phyloP scores from a whole-genome alignment of 805 yeast genomes.

The Teunomyces tritomae region DNA sequence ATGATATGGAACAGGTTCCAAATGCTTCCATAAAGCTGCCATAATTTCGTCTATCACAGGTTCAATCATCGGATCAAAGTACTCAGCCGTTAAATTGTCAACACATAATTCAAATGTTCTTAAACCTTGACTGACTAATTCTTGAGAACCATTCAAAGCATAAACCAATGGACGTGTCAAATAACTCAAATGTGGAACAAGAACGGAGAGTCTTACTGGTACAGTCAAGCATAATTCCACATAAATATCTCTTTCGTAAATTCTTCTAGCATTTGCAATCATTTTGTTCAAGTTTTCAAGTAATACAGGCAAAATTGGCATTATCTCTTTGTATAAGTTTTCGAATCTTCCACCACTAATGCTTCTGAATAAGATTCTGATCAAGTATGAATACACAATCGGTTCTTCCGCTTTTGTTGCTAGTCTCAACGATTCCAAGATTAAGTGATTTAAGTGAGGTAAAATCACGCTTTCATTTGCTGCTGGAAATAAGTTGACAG shows the following conservation, averaged over 20 bases:
- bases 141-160: slow-evolving; percentile 88
- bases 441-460: slow-evolving; percentile 83
- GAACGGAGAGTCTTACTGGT: slow-evolving; percentile 88
- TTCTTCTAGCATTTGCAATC: slow-evolving; percentile 77
- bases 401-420: slow-evolving; percentile 91
- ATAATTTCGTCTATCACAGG: slow-evolving; percentile 94
- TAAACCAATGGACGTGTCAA: slow-evolving; percentile 88
- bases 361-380: slow-evolving; percentile 86
- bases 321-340: slow-evolving; percentile 83
- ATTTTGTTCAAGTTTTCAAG: slow-evolving; percentile 82
- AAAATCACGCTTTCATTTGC: slow-evolving; percentile 83
- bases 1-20: slow-evolving; percentile 89
- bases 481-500: slow-evolving; percentile 86
- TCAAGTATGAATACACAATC: slow-evolving; percentile 79
- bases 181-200: slow-evolving; percentile 88
- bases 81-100: slow-evolving; percentile 93
- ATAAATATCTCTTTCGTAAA: slow-evolving; percentile 89
- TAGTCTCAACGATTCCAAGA: slow-evolving; percentile 71
- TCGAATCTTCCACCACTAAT: slow-evolving; percentile 98
- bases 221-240: slow-evolving; percentile 94
- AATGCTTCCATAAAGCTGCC: slow-evolving; percentile 87
- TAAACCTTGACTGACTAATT: slow-evolving; percentile 89
- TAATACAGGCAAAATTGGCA: slow-evolving; percentile 84
- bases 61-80: slow-evolving; percentile 94
- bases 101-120: slow-evolving; percentile 94